phyloP scores from a whole-genome alignment of 2,329 filamentous ascomycete genomes.

The Aspergillus jensenii region DNA sequence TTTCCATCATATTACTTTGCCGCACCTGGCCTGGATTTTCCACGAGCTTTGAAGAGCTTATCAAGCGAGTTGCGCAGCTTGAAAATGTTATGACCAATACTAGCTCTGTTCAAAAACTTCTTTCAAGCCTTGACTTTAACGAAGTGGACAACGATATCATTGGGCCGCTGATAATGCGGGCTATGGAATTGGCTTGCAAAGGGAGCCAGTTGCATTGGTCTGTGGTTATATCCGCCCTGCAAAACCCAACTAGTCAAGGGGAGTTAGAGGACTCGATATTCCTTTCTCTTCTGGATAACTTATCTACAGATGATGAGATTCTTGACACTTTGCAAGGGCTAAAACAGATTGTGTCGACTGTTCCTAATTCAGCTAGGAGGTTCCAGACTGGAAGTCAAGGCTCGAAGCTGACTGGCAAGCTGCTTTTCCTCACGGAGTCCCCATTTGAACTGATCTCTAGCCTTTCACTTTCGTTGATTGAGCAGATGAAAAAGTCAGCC shows the following conservation, averaged over 20 bases:
- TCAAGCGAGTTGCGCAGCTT: conserved; percentile 34
- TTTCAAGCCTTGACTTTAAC: conserved; percentile 38
- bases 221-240: conserved; percentile 38
- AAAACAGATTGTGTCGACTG: conserved; percentile 43
- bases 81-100: conserved; percentile 32
- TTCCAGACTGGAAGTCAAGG: conserved; percentile 49
- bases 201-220: conserved; percentile 39
- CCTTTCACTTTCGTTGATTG: conserved; percentile 35
- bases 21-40: conserved; percentile 44
- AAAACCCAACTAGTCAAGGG: conserved; percentile 36
- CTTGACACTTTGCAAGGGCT: conserved; percentile 46
- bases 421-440: conserved; percentile 56
- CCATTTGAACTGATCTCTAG: conserved; percentile 52
- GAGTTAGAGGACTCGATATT: conserved; percentile 38
- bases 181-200: conserved; percentile 35
- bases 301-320: conserved; percentile 40
- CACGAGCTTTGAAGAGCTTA: conserved; percentile 40
- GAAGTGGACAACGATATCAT: conserved; percentile 37
- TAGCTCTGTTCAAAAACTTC: conserved; percentile 38
- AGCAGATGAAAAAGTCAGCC: conserved; percentile 33
- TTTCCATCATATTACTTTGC: conserved; percentile 63
- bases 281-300: conserved; percentile 38
- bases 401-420: conserved; percentile 50
- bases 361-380: conserved; percentile 40
- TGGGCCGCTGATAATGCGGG: conserved; percentile 34